phyloP scores from a whole-genome alignment of 768 basidiomycete species.

The Psilocybe tampanensis region DNA sequence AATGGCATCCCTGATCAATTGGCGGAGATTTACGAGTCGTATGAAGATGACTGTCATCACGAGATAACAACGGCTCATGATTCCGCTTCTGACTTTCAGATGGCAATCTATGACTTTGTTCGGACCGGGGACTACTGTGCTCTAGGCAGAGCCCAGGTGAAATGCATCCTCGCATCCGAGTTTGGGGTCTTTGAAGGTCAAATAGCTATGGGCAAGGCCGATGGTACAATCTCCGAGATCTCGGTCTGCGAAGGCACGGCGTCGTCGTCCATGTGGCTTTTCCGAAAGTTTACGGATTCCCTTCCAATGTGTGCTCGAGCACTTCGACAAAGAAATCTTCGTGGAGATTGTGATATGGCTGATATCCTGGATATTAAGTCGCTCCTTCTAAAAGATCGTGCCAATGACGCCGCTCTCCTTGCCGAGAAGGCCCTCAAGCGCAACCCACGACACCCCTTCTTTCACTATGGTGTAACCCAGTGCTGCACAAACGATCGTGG shows the following conservation, averaged over 20 bases:
- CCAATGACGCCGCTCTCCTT: conserved; percentile 32
- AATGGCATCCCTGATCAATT: too few relatives aligned
- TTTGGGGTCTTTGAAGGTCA: conserved; percentile 60
- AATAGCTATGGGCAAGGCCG: conserved; percentile 17
- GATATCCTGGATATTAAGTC: conserved; percentile 70
- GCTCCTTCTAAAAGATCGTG: conserved; percentile 48
- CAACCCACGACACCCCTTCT: conserved; percentile 54
- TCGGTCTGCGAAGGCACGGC: conserved; percentile 39
- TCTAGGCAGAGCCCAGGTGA: conserved; percentile 51
- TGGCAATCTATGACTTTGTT: conserved; percentile 51
- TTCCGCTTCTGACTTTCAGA: conserved; percentile 45
- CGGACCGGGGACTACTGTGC: conserved; percentile 53
- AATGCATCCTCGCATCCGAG: conserved; percentile 57
- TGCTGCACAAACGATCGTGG: too few relatives aligned
- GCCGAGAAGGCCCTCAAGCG: conserved; percentile 40
- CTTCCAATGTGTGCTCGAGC: conserved; percentile 61
- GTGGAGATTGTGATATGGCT: conserved; percentile 50
- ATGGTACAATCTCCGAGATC: conserved; percentile 14
- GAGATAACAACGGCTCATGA: conserved; percentile 44
- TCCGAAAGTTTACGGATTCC: conserved; percentile 57
- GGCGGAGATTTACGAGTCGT: too few relatives aligned
- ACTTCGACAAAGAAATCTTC: conserved; percentile 45
- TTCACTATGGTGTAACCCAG: too few relatives aligned
- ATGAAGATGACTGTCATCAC: too few relatives aligned
- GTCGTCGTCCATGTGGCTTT: conserved; percentile 19